phyloP scores from a whole-genome alignment of 441 rosid species.

The Capsella rubella region DNA sequence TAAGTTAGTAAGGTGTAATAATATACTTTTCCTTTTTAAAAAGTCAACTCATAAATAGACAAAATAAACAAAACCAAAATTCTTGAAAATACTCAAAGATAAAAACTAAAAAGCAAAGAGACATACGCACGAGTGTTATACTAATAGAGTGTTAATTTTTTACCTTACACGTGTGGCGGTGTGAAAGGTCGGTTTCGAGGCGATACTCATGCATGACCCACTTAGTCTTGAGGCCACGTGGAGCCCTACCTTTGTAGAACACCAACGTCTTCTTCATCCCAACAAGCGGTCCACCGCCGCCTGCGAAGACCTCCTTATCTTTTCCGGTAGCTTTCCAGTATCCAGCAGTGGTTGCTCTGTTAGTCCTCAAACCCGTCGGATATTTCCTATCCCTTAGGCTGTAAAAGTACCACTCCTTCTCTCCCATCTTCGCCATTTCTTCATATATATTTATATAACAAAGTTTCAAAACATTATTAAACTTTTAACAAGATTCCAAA shows the following conservation, averaged over 20 bases:
- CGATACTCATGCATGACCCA: constrained; percentile 99
- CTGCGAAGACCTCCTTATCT: constrained; percentile 75
- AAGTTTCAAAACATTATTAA: not conserved
- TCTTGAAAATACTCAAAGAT: not conserved
- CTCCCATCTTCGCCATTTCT: constrained; percentile 95
- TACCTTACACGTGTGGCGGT: constrained; percentile 90
- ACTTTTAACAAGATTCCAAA: not conserved
- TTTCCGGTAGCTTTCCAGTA: constrained; percentile 99
- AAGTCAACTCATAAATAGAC: constrained; percentile 73
- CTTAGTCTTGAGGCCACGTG: constrained; percentile 93
- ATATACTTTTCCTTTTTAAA: not conserved
- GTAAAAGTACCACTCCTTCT: constrained; percentile 94
- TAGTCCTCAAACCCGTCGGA: constrained; percentile 94
- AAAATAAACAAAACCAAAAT: constrained; percentile 32
- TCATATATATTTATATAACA: constrained; percentile 2
- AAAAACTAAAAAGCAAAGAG: not conserved
- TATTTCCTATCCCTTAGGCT: constrained; percentile 96
- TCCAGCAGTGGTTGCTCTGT: constrained; percentile 94
- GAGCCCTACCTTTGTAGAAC: constrained; percentile 95
- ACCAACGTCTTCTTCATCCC: constrained; percentile 98
- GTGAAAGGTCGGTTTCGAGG: constrained; percentile 80
- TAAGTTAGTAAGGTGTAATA: too few relatives aligned
- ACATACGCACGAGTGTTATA: constrained; percentile 2
- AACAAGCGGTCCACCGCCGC: constrained; percentile 56
- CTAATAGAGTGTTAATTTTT: constrained; percentile 7